Conservation (phyloP, 2,329 filamentous ascomycete species). For the Pyricularia grisea region DNA sequence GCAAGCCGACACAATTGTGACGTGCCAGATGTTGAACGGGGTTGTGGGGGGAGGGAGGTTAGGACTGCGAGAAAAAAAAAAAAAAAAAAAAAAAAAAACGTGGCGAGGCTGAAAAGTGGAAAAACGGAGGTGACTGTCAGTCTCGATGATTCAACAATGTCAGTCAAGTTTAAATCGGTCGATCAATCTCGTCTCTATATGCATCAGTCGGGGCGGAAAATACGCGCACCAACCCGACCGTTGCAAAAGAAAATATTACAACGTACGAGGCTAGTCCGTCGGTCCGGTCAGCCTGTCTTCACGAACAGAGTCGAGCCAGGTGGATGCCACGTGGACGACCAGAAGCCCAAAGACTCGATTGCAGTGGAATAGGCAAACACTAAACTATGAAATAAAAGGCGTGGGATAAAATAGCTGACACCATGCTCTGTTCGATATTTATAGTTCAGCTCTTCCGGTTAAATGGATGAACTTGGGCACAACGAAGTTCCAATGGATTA, state of each 20-base stretch:
- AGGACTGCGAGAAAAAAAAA: too few species aligned
- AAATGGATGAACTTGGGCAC: not conserved
- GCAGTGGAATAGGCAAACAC: not conserved
- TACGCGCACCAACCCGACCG: not conserved
- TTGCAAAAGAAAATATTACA: not conserved
- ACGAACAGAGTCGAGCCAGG: not conserved
- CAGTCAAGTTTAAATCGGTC: not conserved
- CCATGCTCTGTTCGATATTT: not conserved
- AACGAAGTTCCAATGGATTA: not conserved
- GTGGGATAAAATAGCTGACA: not conserved
- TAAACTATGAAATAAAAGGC: not conserved
- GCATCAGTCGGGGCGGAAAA: not conserved
- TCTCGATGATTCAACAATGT: not conserved
- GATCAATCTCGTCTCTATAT: not conserved
- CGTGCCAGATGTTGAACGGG: not conserved
- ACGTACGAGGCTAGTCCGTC: not conserved
- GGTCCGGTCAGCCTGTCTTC: not conserved
- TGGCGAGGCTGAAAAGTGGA: not conserved
- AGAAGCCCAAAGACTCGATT: not conserved
- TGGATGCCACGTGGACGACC: not conserved
- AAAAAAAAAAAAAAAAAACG: not conserved
- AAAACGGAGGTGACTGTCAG: not conserved
- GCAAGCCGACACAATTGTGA: not conserved
- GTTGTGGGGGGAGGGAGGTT: too few species aligned
- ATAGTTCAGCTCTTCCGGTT: not conserved